Percentiles rank a stretch among this genome's conserved stretches.
These are phyloP conservation scores for Cryphonectria nitschkei DNA, from an alignment of 2,329 filamentous ascomycete genomes.

Conservation along the genomic window DNA sequence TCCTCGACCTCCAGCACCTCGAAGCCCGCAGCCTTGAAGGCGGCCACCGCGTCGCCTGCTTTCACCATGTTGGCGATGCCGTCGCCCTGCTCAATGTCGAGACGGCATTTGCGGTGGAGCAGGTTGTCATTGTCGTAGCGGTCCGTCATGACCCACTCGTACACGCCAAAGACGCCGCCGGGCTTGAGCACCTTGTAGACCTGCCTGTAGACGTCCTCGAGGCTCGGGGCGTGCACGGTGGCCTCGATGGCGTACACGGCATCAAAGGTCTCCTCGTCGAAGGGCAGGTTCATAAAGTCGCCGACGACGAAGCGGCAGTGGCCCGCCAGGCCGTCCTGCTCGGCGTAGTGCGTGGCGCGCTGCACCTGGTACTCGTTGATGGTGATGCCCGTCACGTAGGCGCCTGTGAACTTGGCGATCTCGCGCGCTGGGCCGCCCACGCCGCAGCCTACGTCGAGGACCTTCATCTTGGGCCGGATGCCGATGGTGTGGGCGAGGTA, in stretches of 20 bases:
- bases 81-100: slow-evolving; percentile 76
- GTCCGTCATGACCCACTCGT: slow-evolving; percentile 83
- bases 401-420: slow-evolving; percentile 73
- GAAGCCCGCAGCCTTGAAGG: slow-evolving; percentile 72
- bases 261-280: slow-evolving; percentile 73
- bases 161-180: slow-evolving; percentile 75
- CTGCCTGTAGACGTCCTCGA: slow-evolving; percentile 74
- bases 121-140: slow-evolving; percentile 71
- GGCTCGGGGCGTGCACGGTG: slow-evolving; percentile 73
- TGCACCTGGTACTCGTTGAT: slow-evolving; percentile 84
- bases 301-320: slow-evolving; percentile 72
- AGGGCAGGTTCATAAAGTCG: slow-evolving; percentile 81
- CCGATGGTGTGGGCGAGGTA: slow-evolving; percentile 74
- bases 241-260: slow-evolving; percentile 80
- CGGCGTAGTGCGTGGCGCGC: slow-evolving; percentile 68
- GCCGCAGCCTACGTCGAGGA: slow-evolving; percentile 77
- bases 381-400: slow-evolving; percentile 72
- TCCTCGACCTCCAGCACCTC: slow-evolving; percentile 70
- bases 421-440: slow-evolving; percentile 76
- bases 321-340: slow-evolving; percentile 66
- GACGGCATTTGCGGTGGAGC: slow-evolving; percentile 69
- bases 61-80: slow-evolving; percentile 80
- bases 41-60: slow-evolving; percentile 65
- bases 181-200: slow-evolving; percentile 78
- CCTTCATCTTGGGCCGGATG: slow-evolving; percentile 66